phyloP scores from a whole-genome alignment of 345 rosid species.

The Euphorbia lathyris region DNA sequence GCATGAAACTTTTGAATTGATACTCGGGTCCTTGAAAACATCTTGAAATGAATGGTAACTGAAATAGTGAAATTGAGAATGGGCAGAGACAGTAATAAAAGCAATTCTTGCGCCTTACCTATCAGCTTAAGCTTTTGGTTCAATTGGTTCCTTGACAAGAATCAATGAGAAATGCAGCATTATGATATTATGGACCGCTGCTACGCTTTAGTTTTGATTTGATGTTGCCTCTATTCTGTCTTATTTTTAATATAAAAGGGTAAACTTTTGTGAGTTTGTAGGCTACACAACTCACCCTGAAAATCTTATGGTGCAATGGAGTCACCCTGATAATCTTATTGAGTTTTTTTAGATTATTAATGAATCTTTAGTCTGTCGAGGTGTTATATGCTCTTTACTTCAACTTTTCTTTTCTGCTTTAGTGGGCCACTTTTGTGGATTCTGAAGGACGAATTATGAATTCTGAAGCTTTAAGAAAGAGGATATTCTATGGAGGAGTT shows the following conservation, averaged over 20 bases:
- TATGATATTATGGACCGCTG: neutral
- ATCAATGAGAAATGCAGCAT: neutral
- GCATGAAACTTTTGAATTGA: neutral
- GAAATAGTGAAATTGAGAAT: neutral
- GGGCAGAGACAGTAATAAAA: too few relatives aligned
- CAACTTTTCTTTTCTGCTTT: slow-evolving; percentile 18
- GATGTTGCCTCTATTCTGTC: neutral
- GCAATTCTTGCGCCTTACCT: too few relatives aligned
- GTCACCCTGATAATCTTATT: neutral
- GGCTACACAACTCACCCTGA: neutral
- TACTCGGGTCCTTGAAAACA: neutral
- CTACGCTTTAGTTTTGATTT: neutral
- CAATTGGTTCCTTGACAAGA: too few relatives aligned
- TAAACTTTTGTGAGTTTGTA: neutral
- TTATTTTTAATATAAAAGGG: slow-evolving; percentile 1
- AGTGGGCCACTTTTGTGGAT: slow-evolving; percentile 86
- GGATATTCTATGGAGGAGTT: slow-evolving; percentile 92
- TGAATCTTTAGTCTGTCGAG: neutral
- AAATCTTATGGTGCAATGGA: neutral
- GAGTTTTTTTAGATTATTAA: neutral
- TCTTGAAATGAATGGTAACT: neutral
- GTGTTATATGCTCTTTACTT: slow-evolving; percentile 3
- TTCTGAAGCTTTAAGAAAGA: slow-evolving; percentile 64
- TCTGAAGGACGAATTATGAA: slow-evolving; percentile 79
- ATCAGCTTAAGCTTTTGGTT: too few relatives aligned